Evolutionary conservation across 345 rosid genomes (phyloP).

Genomic region (Arabidopsis thaliana): TAIR10.1 NC_003076.8:18988501-18989000

Average conservation of each 20-base stretch:
- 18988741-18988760: constrained; percentile 29
- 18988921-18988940: constrained; percentile 83
- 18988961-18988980: constrained; percentile 91
- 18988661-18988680: constrained; percentile 1
- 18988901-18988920: constrained; percentile 72
- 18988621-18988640: background rate
- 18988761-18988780: constrained; percentile 34
- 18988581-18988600: background rate
- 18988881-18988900: constrained; percentile 75
- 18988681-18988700: constrained; percentile 24
- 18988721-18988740: constrained; percentile 28
- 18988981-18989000: constrained; percentile 90
- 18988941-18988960: constrained; percentile 90
- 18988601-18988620: too few species aligned
- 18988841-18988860: constrained; percentile 94
- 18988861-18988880: constrained; percentile 97
- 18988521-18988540: background rate
- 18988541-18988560: background rate
- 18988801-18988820: constrained; percentile 95
- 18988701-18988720: constrained; percentile 17
- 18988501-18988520: background rate
- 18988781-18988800: constrained; percentile 82
- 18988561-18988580: background rate
- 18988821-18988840: constrained; percentile 97
- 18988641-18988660: background rate